Conservation (phyloP, 768 basidiomycete genomes). For the Lentinula aciculospora region DNA sequence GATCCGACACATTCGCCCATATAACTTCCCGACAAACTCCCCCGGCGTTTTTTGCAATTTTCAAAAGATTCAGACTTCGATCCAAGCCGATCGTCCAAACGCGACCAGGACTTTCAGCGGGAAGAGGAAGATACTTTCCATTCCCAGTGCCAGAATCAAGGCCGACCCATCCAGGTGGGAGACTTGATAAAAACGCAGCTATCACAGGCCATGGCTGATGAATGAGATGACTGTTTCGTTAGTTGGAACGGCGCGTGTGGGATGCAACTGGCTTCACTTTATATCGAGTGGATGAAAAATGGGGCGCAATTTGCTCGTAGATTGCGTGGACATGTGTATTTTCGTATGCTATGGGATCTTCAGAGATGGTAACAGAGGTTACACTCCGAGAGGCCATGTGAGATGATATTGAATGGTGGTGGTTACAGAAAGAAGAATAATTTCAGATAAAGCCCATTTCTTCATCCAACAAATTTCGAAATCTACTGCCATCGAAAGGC, state of each 20-base stretch:
- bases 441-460: conserved; percentile 66
- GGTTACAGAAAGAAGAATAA: neutral
- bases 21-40: conserved; percentile 64
- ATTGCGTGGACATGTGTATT: conserved; percentile 72
- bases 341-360: conserved; percentile 59
- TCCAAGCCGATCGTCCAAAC: conserved; percentile 82
- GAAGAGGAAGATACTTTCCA: conserved; percentile 90
- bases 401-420: neutral
- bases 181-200: conserved; percentile 59
- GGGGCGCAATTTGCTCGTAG: conserved; percentile 80
- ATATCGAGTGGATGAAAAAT: conserved; percentile 88
- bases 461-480: conserved; percentile 64
- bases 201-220: conserved; percentile 88
- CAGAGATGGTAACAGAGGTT: conserved; percentile 33
- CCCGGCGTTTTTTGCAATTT: conserved; percentile 66
- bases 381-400: conserved; percentile 24
- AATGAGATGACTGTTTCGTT: neutral
- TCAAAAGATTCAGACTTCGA: conserved; percentile 72
- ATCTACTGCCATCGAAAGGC: conserved; percentile 59
- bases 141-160: conserved; percentile 96
- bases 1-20: conserved; percentile 69
- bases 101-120: conserved; percentile 50
- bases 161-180: conserved; percentile 78
- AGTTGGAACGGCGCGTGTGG: neutral
- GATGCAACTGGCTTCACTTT: conserved; percentile 44